These are phyloP conservation scores for Cyberlindnera xylosilytica DNA, from an alignment of 805 yeast genomes.

Conservation along the genomic window DNA sequence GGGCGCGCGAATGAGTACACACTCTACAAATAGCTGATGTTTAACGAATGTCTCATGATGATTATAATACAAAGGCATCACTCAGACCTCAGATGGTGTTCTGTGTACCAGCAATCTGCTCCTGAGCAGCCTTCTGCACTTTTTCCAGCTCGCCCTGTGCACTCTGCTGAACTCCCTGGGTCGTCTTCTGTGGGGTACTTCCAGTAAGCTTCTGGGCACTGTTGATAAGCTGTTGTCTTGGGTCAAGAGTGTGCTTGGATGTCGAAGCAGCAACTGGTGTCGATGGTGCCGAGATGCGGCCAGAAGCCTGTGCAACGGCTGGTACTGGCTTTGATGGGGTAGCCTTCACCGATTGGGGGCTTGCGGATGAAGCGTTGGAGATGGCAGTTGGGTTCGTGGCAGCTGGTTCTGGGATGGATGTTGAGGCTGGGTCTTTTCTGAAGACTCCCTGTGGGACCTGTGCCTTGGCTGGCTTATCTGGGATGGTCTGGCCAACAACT, in stretches of 20 bases:
- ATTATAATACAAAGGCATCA: too few relatives aligned
- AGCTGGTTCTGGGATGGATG: not conserved
- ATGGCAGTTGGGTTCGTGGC: not conserved
- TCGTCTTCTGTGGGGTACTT: not conserved
- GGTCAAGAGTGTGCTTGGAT: conserved; percentile 6
- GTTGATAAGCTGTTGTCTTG: conserved; percentile 10
- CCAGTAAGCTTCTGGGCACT: conserved; percentile 7
- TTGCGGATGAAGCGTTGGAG: not conserved
- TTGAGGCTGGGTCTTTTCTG: not conserved
- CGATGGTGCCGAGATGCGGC: conserved; percentile 4
- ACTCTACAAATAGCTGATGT: too few relatives aligned
- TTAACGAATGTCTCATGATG: too few relatives aligned
- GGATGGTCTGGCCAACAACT: conserved; percentile 7
- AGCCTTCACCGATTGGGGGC: not conserved
- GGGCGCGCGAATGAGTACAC: too few relatives aligned
- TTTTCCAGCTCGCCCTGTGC: conserved; percentile 1
- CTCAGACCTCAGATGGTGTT: too few relatives aligned
- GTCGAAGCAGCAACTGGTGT: not conserved
- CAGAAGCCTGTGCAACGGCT: conserved; percentile 3
- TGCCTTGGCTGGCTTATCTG: not conserved
- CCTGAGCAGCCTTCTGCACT: conserved; percentile 4
- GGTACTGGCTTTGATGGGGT: not conserved
- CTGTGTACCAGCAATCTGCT: conserved; percentile 4
- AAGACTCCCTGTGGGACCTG: conserved; percentile 4
- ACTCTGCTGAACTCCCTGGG: not conserved